phyloP scores from a whole-genome alignment of 2,329 filamentous ascomycete species.

The Fusarium udum region DNA sequence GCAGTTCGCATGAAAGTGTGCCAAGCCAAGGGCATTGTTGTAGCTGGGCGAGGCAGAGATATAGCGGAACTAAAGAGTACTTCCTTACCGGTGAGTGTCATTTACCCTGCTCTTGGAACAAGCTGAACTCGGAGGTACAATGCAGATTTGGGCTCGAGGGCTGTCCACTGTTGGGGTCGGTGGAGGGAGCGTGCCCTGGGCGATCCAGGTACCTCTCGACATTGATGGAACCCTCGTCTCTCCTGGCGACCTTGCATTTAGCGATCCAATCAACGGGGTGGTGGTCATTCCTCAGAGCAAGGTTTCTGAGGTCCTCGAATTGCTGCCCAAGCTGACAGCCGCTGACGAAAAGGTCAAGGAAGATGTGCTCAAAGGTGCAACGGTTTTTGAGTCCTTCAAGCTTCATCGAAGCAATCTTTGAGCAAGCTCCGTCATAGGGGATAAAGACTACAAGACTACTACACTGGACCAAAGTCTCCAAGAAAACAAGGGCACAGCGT shows the following conservation, averaged over 20 bases:
- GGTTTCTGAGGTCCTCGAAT: slow-evolving; percentile 66
- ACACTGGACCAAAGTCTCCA: not conserved
- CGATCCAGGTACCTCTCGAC: slow-evolving; percentile 56
- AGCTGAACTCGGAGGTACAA: slow-evolving; percentile 30
- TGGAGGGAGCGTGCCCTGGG: slow-evolving; percentile 65
- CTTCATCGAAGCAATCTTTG: slow-evolving; percentile 58
- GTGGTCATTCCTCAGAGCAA: slow-evolving; percentile 72
- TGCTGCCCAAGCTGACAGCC: slow-evolving; percentile 61
- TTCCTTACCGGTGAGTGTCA: slow-evolving; percentile 62
- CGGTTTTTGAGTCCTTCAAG: slow-evolving; percentile 73
- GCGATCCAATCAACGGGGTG: slow-evolving; percentile 74
- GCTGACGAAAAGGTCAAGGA: slow-evolving; percentile 71
- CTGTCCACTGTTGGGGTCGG: slow-evolving; percentile 68
- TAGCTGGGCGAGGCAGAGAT: slow-evolving; percentile 75
- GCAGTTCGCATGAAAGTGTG: slow-evolving; percentile 73
- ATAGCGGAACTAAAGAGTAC: slow-evolving; percentile 66
- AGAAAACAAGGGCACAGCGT: not conserved
- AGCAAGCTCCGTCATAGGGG: slow-evolving; percentile 1
- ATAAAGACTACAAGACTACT: not conserved
- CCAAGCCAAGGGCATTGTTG: slow-evolving; percentile 69
- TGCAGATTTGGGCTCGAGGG: slow-evolving; percentile 64
- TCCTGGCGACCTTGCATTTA: slow-evolving; percentile 74
- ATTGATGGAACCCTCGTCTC: slow-evolving; percentile 55
- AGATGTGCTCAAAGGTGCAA: slow-evolving; percentile 70
- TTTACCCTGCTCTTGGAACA: slow-evolving; percentile 10